Evolutionary conservation across 495 filamentous ascomycete species (phyloP).

Genomic region (Aspergillus indologenus): DNA sequence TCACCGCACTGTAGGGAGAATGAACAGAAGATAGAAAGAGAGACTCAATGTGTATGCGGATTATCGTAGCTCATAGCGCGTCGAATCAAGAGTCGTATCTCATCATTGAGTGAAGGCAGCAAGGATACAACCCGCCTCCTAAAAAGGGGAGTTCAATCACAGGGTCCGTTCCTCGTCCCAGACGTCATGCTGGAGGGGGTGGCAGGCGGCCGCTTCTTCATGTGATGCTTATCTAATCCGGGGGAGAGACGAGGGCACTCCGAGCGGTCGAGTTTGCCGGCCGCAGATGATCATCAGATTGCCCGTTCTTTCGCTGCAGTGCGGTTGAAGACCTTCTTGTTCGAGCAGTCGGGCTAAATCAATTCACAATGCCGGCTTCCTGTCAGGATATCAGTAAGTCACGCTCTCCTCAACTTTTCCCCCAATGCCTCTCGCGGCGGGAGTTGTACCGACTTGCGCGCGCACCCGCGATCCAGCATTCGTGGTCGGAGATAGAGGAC

Average conservation of each 20-base stretch:
- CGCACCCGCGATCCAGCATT: slow-evolving; percentile 16
- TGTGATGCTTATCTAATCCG: slow-evolving; percentile 42
- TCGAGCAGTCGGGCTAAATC: slow-evolving; percentile 6
- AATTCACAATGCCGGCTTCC: slow-evolving; percentile 78
- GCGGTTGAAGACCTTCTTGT: not conserved
- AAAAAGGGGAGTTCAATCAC: slow-evolving; percentile 6
- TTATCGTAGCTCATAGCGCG: slow-evolving; percentile 8
- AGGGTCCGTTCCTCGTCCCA: slow-evolving; percentile 1
- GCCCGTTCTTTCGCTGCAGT: not conserved
- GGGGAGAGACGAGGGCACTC: slow-evolving; percentile 19
- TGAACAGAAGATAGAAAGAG: not conserved
- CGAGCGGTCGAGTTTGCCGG: slow-evolving; percentile 11
- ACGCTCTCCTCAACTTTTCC: slow-evolving; percentile 3
- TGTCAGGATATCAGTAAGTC: slow-evolving; percentile 91
- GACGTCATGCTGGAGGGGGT: slow-evolving; percentile 20
- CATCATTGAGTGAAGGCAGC: not conserved
- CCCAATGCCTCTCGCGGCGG: not conserved
- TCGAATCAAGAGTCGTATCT: not conserved
- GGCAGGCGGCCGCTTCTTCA: slow-evolving; percentile 18
- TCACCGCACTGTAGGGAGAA: not conserved
- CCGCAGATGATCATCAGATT: not conserved
- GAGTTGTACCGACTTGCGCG: no score
- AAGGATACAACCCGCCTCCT: not conserved
- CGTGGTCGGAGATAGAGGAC: not conserved
- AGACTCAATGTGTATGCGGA: not conserved